Percentiles rank a stretch among this genome's conserved stretches.
These are phyloP conservation scores for Penicillium occitanis DNA, from an alignment of 2,329 filamentous ascomycete genomes.

Conservation along the genomic window DNA sequence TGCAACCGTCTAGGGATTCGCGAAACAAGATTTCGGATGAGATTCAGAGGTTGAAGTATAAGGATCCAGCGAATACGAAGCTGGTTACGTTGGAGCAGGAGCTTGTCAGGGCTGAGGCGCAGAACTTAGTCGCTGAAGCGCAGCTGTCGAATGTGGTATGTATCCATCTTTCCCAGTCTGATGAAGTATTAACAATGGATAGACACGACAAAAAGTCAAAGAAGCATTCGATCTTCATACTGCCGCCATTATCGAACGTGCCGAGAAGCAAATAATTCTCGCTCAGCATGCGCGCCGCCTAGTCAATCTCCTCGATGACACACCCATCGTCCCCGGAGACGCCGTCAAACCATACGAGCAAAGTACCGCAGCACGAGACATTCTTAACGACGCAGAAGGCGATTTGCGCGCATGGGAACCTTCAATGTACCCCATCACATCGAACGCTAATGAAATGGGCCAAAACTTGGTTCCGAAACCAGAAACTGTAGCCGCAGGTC, in stretches of 20 bases:
- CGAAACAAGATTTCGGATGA: conserved; percentile 89
- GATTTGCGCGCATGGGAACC: conserved; percentile 75
- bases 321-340: conserved; percentile 85
- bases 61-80: conserved; percentile 81
- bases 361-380: conserved; percentile 69
- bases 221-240: conserved; percentile 90
- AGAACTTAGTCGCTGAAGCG: conserved; percentile 93
- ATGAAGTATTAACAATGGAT: conserved; percentile 12
- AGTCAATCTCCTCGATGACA: conserved; percentile 82
- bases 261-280: conserved; percentile 94
- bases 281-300: conserved; percentile 87
- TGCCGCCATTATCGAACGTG: conserved; percentile 86
- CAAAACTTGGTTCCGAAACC: conserved; percentile 37
- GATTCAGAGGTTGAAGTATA: conserved; percentile 86
- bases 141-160: conserved; percentile 90
- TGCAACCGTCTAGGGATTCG: conserved; percentile 85
- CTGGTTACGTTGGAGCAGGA: conserved; percentile 90
- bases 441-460: conserved; percentile 50
- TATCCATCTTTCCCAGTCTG: conserved; percentile 25
- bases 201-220: conserved; percentile 95
- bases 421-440: conserved; percentile 55
- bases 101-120: conserved; percentile 90
- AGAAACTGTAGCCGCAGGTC: background rate
- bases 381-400: conserved; percentile 89
- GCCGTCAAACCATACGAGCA: conserved; percentile 66